Base-by-base conservation (phyloP, 2,329 filamentous ascomycete species). In the Arthrobotrys entomopaga region DNA sequence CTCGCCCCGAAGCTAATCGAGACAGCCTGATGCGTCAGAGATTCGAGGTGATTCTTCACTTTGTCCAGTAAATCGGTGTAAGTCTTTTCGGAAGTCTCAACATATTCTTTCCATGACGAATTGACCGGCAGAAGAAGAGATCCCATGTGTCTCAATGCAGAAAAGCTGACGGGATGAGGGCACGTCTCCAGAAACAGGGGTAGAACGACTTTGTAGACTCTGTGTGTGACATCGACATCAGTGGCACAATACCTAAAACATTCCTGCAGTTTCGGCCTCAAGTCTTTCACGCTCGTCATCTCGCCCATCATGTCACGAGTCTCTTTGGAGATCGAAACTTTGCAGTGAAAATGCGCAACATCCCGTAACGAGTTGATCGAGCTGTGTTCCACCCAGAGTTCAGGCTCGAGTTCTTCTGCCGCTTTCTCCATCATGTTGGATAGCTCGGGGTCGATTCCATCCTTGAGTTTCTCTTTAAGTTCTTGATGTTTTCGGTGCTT, bases 141-240 rank as follows among this genome's bases (percentile, higher is more conserved):
- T 0, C 93, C 93, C n/a, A 99, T 85, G 80, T 98, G 95, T 15
- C 95, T 87, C 16, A 99, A 85, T 1, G 95, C 95, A 1, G 92
- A 94, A 79, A 99, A 99, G 82, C 93, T 98, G 79, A 99, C 95
- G 0, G 95, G 95, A 81, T 99, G 96, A 0, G 95, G 95, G 80
- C 95, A 99, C 24, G 91, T 91, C 50, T 92, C 85, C 19, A 97
- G 84, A 79, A 97, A 99, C 70, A 91, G 90, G 0, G 93, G 92
- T 76, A 99, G 95, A 0, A 98, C 93, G 72, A 92, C 92, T 80
- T 92, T 90, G 82, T 94, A 99, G n/a, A 99, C 91, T 54, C 89
- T 88, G 79, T 99, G 95, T 0, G 95, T 99, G 78, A 97, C 89
- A 40, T 89, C 88, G 16, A 99, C 95, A 82, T 99, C 95, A 0